A percentile compares a stretch with the other conserved stretches of the same genome.
Evolutionary conservation across 768 basidiomycete species (phyloP).

Genomic region (Russula virescens): DNA sequence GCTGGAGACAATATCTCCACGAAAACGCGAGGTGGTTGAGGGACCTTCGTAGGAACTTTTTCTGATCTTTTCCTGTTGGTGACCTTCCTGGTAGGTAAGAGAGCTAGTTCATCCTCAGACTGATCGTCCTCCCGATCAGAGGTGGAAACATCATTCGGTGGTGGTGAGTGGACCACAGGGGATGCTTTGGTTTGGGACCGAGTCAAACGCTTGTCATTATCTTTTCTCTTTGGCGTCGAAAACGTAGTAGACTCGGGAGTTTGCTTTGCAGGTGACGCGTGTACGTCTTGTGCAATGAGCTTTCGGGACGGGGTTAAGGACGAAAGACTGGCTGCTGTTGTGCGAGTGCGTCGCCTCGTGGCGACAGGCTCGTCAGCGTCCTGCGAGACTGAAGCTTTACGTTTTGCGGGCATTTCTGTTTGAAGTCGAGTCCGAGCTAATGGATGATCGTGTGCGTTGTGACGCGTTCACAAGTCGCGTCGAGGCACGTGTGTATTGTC

Average conservation of each 20-base stretch:
- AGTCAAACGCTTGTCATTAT: conserved; percentile 1
- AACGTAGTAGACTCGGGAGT: neutral
- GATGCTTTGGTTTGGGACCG: conserved; percentile 8
- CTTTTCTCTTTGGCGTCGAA: conserved; percentile 4
- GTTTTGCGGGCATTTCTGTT: conserved; percentile 31
- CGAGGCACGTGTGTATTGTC: no score
- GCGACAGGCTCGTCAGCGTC: conserved; percentile 20
- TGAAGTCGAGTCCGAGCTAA: neutral
- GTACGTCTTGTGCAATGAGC: neutral
- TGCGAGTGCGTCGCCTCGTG: conserved; percentile 25
- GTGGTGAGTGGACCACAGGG: neutral
- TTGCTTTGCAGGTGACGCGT: neutral
- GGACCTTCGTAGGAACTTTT: neutral
- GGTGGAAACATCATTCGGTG: neutral
- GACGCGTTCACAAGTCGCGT: no score
- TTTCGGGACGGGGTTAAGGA: conserved; percentile 9
- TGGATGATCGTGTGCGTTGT: no score
- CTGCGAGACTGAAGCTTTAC: conserved; percentile 26
- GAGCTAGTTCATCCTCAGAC: conserved; percentile 21
- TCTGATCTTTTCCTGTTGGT: neutral
- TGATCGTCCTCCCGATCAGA: conserved; percentile 1
- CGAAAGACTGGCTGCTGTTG: conserved; percentile 5
- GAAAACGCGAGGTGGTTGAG: conserved; percentile 13
- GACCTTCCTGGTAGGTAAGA: conserved; percentile 2
- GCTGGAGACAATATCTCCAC: conserved; percentile 16